phyloP scores from a whole-genome alignment of 208 protist genomes.

The Leishmania turanica region DNA sequence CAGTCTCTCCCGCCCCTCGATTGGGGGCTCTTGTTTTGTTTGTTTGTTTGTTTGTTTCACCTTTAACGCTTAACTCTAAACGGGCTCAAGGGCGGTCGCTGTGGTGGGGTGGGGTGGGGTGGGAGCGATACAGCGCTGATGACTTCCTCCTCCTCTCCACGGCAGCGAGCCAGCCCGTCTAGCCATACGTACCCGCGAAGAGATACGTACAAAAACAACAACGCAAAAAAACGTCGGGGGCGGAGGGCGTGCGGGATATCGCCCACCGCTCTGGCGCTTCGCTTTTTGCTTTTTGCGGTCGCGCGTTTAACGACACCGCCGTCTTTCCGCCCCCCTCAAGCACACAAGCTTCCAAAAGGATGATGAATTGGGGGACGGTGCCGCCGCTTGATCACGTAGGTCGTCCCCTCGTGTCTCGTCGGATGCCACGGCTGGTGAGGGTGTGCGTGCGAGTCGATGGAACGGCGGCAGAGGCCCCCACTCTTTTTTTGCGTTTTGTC shows the following conservation, averaged over 20 bases:
- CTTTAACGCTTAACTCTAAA: background rate
- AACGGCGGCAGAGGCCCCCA: background rate
- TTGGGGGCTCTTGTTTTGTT: background rate
- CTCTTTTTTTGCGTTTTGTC: background rate
- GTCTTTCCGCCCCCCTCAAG: background rate
- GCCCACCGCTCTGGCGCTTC: background rate
- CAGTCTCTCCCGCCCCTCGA: background rate
- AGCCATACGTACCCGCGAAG: background rate
- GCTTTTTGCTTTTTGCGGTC: background rate
- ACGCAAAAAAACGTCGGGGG: background rate
- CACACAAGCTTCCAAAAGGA: background rate
- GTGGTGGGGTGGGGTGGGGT: background rate
- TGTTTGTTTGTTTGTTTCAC: background rate
- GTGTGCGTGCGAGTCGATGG: background rate
- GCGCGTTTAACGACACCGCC: background rate
- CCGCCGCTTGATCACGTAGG: background rate
- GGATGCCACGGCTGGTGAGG: background rate
- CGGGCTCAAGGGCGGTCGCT: background rate
- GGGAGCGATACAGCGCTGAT: background rate
- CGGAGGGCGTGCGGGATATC: background rate
- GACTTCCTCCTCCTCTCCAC: background rate
- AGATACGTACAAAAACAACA: background rate
- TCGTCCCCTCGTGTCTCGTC: background rate
- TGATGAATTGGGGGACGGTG: background rate
- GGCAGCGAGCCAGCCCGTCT: background rate